Conservation (phyloP, 2,329 filamentous ascomycete genomes). For the Colletotrichum shisoi region DNA sequence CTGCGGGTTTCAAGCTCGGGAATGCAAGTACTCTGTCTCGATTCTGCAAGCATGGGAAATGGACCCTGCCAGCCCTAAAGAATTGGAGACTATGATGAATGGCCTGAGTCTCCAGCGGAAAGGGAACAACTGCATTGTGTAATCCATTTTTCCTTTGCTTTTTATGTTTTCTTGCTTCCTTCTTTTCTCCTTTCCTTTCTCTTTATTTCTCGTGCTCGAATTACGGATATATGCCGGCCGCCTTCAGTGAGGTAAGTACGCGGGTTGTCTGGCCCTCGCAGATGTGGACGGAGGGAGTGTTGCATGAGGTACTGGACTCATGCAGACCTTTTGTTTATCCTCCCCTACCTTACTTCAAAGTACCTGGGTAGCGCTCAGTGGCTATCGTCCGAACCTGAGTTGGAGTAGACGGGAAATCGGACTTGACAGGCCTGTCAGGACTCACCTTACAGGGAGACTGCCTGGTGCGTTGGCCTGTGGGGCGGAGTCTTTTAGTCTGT, state of each 20-base stretch:
- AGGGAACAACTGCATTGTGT: neutral
- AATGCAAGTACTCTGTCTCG: neutral
- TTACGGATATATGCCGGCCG: neutral
- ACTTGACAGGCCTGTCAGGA: constrained; percentile 16
- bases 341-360: neutral
- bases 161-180: neutral
- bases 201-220: neutral
- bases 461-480: constrained; percentile 9
- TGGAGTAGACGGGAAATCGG: neutral
- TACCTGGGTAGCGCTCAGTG: constrained; percentile 2
- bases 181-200: neutral
- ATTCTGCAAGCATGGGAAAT: neutral
- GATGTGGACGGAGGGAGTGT: no score
- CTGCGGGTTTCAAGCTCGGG: neutral
- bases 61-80: constrained; percentile 14
- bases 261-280: neutral
- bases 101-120: neutral
- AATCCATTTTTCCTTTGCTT: no score
- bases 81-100: constrained; percentile 9
- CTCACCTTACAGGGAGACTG: constrained; percentile 8
- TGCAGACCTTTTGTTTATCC: no score
- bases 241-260: neutral
- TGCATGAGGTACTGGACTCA: no score
- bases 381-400: neutral
- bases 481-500: constrained; percentile 15